A percentile compares a stretch with the other conserved stretches of the same genome.
phyloP scores from a whole-genome alignment of 768 basidiomycete genomes.

The Panaeolus cyanescens region DNA sequence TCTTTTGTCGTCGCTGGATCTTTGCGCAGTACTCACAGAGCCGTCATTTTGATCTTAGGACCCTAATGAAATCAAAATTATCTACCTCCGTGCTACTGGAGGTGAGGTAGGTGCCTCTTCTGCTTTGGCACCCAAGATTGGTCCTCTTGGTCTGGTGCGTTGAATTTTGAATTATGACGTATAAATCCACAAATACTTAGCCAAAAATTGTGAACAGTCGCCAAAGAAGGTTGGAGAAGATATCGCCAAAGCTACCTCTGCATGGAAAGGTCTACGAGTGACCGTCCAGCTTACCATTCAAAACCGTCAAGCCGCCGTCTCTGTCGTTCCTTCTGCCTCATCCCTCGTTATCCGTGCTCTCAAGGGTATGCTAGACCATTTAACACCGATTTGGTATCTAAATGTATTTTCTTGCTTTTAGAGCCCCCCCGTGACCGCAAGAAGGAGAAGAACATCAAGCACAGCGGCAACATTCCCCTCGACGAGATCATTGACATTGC shows the following conservation, averaged over 20 bases:
- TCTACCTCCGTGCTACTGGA: conserved; percentile 97
- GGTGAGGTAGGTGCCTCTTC: conserved; percentile 99
- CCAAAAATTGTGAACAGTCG: conserved; percentile 55
- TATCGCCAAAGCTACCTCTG: conserved; percentile 97
- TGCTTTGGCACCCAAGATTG: conserved; percentile 98
- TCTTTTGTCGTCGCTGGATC: background rate
- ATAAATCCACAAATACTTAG: conserved; percentile 6
- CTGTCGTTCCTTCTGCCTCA: conserved; percentile 96
- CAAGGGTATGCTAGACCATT: conserved; percentile 65
- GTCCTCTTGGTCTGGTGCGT: conserved; percentile 97
- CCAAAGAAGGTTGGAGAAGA: conserved; percentile 99
- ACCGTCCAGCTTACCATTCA: conserved; percentile 99
- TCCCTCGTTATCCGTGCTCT: conserved; percentile 97
- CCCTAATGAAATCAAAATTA: conserved; percentile 98
- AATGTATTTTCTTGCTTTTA: conserved; percentile 30
- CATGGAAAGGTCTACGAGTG: conserved; percentile 99
- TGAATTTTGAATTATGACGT: background rate
- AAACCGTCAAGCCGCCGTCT: conserved; percentile 97
- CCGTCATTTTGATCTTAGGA: conserved; percentile 53
- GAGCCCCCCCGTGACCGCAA: conserved; percentile 99
- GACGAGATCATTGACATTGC: conserved; percentile 96
- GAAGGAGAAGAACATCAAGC: conserved; percentile 99
- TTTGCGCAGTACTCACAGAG: background rate
- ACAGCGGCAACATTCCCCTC: conserved; percentile 89
- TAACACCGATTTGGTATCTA: background rate